phyloP scores from a whole-genome alignment of 1,139 yeast genomes.

The Candida neerlandica region DNA sequence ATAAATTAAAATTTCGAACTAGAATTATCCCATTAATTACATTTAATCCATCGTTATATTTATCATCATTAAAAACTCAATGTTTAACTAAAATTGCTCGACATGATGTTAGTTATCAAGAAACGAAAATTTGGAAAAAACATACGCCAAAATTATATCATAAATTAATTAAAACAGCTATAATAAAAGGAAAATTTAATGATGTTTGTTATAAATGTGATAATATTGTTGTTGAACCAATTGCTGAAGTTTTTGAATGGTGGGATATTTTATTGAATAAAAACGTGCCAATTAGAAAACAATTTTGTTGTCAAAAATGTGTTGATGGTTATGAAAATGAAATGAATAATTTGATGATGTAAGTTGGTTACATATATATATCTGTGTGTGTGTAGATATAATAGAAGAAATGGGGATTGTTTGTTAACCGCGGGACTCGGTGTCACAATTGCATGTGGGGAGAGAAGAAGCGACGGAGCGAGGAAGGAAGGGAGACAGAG shows the following conservation, averaged over 20 bases:
- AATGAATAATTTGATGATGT: neutral
- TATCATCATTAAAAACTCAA: slow-evolving; percentile 30
- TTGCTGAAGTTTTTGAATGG: slow-evolving; percentile 49
- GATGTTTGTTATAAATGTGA: slow-evolving; percentile 43
- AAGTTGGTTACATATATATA: neutral
- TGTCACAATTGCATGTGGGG: neutral
- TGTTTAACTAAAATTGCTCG: slow-evolving; percentile 41
- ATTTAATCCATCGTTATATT: slow-evolving; percentile 13
- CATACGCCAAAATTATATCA: slow-evolving; percentile 42
- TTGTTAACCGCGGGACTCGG: no score
- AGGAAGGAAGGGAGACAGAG: no score
- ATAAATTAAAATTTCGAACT: slow-evolving; percentile 24
- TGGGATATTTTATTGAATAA: slow-evolving; percentile 47
- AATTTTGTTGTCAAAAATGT: slow-evolving; percentile 46
- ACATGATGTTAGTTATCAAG: slow-evolving; percentile 48
- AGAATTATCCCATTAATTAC: slow-evolving; percentile 20
- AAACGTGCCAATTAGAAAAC: slow-evolving; percentile 39
- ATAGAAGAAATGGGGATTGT: no score
- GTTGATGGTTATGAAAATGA: slow-evolving; percentile 25
- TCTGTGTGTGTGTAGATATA: no score
- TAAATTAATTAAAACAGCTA: slow-evolving; percentile 36
- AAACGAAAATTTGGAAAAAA: slow-evolving; percentile 45
- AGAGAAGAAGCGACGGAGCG: no score
- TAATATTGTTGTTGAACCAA: slow-evolving; percentile 40
- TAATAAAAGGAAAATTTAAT: slow-evolving; percentile 39